These are phyloP conservation scores for Nephelium lappaceum DNA, from an alignment of 345 rosid genomes.

Conservation along the genomic window DNA sequence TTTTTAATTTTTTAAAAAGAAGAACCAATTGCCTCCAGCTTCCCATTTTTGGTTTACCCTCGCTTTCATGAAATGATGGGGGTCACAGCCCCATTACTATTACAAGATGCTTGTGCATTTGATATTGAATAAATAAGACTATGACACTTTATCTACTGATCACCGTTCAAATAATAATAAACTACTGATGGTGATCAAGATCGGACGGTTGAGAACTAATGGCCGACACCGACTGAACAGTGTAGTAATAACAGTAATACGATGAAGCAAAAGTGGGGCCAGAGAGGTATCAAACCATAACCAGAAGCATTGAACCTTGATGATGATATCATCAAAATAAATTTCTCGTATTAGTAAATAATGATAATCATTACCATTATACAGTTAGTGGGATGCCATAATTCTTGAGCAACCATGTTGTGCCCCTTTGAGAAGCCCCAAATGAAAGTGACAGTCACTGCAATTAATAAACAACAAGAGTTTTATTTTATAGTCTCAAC, in stretches of 20 bases:
- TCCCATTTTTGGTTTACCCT: background rate
- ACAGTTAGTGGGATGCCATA: conserved; percentile 30
- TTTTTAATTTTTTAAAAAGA: too few species aligned
- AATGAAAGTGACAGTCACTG: conserved; percentile 25
- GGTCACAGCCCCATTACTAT: background rate
- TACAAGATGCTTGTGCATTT: background rate
- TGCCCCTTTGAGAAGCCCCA: background rate
- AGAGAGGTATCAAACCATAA: background rate
- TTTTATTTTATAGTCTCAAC: conserved; percentile 19
- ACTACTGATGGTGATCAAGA: background rate
- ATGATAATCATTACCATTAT: conserved; percentile 25
- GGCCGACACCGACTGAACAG: conserved; percentile 19
- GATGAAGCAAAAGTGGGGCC: conserved; percentile 24
- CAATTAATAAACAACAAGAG: background rate
- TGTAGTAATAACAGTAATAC: background rate
- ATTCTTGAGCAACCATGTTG: conserved; percentile 12
- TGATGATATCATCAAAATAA: background rate
- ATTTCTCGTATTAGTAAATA: conserved; percentile 12
- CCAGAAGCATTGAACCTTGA: conserved; percentile 36
- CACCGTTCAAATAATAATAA: background rate
- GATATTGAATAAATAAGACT: background rate
- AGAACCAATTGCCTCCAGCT: background rate
- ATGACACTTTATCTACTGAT: background rate
- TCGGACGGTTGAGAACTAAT: background rate
- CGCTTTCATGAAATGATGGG: conserved; percentile 16